A percentile compares a stretch with the other conserved stretches of the same genome.
phyloP scores from a whole-genome alignment of 2,329 filamentous ascomycete genomes.

The Beauveria bassiana region DNA sequence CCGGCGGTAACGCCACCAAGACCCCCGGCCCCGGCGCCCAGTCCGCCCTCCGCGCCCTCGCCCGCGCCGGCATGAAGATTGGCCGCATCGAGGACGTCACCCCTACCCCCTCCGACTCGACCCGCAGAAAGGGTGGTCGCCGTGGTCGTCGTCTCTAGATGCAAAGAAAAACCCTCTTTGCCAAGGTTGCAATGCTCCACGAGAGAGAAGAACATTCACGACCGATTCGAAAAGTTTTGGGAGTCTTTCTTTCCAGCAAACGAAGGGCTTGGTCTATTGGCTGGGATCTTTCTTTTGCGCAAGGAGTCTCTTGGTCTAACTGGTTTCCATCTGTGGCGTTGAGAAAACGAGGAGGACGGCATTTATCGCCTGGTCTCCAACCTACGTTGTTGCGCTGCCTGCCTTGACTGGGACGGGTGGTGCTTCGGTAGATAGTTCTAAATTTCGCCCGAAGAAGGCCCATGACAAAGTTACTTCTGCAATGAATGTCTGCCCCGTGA shows the following conservation, averaged over 20 bases:
- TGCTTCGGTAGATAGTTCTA: conserved; percentile 32
- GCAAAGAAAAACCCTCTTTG: background rate
- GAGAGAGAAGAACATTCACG: background rate
- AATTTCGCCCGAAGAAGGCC: conserved; percentile 37
- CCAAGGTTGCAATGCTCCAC: conserved; percentile 1
- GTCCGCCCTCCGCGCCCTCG: conserved; percentile 96
- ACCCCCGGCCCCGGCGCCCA: conserved; percentile 98
- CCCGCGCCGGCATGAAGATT: conserved; percentile 99
- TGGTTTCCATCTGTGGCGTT: conserved; percentile 53
- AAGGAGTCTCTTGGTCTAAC: conserved; percentile 29
- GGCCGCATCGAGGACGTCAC: conserved; percentile 99
- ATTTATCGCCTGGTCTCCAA: conserved; percentile 55
- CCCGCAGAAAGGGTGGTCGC: conserved; percentile 99
- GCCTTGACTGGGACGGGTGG: conserved; percentile 19
- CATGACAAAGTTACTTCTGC: conserved; percentile 30
- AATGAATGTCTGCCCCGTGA: conserved; percentile 15
- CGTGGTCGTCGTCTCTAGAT: conserved; percentile 97
- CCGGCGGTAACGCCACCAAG: conserved; percentile 99
- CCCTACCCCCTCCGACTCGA: conserved; percentile 97
- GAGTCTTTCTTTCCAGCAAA: background rate
- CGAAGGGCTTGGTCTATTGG: conserved; percentile 1
- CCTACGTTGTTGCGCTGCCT: conserved; percentile 40
- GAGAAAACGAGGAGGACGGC: conserved; percentile 70
- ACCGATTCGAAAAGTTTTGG: background rate
- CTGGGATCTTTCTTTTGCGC: conserved; percentile 16